These are phyloP conservation scores for Neurospora africana DNA, from an alignment of 495 filamentous ascomycete species.

Conservation along the genomic window DNA sequence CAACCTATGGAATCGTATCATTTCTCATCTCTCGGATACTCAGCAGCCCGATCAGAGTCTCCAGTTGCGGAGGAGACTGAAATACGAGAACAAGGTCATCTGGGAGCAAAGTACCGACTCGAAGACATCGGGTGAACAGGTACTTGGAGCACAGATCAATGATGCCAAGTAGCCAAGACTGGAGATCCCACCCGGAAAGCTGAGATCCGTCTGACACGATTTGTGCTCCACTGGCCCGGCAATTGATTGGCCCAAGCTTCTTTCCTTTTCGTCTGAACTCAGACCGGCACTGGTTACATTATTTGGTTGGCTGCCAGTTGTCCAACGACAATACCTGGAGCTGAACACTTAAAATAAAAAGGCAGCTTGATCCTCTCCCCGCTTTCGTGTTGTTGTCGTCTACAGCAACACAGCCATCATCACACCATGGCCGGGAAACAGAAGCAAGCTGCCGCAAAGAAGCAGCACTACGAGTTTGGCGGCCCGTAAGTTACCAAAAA, in stretches of 20 bases:
- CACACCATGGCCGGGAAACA: constrained; percentile 17
- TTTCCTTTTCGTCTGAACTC: background rate
- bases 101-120: background rate
- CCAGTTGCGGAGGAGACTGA: background rate
- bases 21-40: background rate
- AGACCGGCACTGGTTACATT: background rate
- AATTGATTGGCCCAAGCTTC: background rate
- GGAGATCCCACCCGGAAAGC: constrained; percentile 1
- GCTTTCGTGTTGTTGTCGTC: background rate
- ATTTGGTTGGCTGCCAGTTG: background rate
- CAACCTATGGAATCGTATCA: background rate
- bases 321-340: background rate
- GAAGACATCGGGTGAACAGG: background rate
- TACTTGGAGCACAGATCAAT: background rate
- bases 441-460: constrained; percentile 2
- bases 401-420: background rate
- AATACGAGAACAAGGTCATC: background rate
- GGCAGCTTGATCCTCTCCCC: background rate
- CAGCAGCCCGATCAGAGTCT: background rate
- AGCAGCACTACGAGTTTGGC: constrained; percentile 64
- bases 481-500: constrained; percentile 61
- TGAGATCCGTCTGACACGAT: background rate
- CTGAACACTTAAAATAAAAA: background rate
- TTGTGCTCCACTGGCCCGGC: background rate
- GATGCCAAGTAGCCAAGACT: background rate